phyloP scores from a whole-genome alignment of 2,329 filamentous ascomycete genomes.

The Epichloe baconii region DNA sequence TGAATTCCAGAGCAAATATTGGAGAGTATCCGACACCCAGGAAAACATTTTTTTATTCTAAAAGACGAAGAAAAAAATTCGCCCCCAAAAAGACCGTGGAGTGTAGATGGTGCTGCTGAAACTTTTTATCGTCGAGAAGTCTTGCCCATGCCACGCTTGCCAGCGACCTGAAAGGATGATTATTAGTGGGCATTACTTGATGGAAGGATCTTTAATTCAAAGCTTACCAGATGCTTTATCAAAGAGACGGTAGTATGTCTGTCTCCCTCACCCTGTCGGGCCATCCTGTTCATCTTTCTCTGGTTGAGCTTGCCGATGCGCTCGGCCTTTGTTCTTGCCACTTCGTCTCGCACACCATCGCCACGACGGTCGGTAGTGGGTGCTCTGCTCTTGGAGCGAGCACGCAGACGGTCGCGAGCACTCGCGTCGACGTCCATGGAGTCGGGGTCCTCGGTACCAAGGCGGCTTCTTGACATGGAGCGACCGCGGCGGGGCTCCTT shows the following conservation, averaged over 20 bases:
- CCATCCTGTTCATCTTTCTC: constrained; percentile 98
- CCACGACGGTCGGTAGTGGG: constrained; percentile 52
- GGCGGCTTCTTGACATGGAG: constrained; percentile 48
- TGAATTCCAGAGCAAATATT: constrained; percentile 17
- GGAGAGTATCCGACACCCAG: background rate
- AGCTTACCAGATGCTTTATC: constrained; percentile 79
- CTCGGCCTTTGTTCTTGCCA: constrained; percentile 64
- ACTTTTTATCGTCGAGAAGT: constrained; percentile 51
- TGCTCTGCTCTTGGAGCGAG: constrained; percentile 60
- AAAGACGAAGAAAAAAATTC: background rate
- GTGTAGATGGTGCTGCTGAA: background rate
- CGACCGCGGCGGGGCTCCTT: constrained; percentile 56
- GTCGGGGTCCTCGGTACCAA: constrained; percentile 50
- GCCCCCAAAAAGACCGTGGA: background rate
- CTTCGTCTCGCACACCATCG: constrained; percentile 61
- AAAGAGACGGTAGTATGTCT: constrained; percentile 71
- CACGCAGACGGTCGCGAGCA: constrained; percentile 48
- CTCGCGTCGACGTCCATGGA: constrained; percentile 62
- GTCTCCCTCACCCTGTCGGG: constrained; percentile 91
- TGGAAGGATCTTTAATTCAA: constrained; percentile 13
- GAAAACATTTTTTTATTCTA: no score
- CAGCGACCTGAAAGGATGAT: constrained; percentile 48
- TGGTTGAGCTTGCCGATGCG: constrained; percentile 78
- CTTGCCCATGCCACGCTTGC: constrained; percentile 91
- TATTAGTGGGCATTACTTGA: constrained; percentile 7